Evolutionary conservation across 768 basidiomycete genomes (phyloP).

Genomic region (Naganishia kalamii): DNA sequence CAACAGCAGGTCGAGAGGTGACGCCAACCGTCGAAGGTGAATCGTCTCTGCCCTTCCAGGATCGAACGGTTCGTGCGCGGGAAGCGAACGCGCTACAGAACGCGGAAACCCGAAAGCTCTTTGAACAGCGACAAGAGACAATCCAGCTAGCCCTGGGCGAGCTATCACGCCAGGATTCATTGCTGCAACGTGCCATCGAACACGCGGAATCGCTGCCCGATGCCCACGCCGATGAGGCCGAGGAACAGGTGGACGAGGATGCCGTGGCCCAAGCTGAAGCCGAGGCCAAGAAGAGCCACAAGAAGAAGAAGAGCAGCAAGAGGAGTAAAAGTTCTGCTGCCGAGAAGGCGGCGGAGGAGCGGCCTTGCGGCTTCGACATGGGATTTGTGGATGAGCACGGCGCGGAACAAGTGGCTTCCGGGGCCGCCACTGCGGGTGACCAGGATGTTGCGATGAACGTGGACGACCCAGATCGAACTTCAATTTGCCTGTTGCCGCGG

Average conservation of each 20-base stretch:
- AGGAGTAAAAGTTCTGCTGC: background rate
- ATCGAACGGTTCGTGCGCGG: slow-evolving; percentile 1
- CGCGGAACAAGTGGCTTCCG: background rate
- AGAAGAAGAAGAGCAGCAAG: slow-evolving; percentile 10
- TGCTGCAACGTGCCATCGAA: background rate
- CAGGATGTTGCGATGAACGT: background rate
- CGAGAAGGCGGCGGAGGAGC: background rate
- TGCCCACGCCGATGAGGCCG: background rate
- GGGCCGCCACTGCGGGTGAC: background rate
- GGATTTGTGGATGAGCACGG: background rate
- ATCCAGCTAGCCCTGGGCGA: background rate
- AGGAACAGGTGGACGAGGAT: background rate
- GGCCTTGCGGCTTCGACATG: slow-evolving; percentile 15
- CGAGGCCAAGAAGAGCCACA: slow-evolving; percentile 9
- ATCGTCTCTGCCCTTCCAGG: background rate
- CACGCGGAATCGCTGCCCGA: background rate
- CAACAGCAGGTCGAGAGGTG: background rate
- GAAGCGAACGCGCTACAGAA: background rate
- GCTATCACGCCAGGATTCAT: background rate
- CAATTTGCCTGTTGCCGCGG: background rate
- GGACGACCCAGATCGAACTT: background rate
- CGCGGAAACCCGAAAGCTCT: slow-evolving; percentile 1
- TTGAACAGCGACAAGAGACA: background rate
- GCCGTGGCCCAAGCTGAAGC: background rate
- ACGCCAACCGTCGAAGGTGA: background rate